Evolutionary conservation across 495 filamentous ascomycete species (phyloP).

Genomic region (Lophiotrema nucula): DNA sequence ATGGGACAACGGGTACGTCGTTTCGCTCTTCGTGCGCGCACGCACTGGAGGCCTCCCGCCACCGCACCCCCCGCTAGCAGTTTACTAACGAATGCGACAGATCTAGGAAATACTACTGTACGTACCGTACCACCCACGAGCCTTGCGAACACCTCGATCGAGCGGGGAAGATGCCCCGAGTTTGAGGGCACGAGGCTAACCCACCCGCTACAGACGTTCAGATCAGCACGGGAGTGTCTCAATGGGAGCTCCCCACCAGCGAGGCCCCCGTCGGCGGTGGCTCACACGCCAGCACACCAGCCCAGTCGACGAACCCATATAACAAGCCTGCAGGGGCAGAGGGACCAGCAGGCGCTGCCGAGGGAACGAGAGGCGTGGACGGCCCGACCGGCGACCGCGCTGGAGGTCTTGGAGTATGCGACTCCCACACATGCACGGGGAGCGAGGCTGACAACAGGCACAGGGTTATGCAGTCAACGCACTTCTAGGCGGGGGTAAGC

Average conservation of each 20-base stretch:
- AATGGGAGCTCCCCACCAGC: conserved; percentile 43
- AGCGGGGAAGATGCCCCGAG: too few relatives aligned
- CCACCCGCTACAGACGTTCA: conserved; percentile 41
- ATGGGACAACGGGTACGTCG: conserved; percentile 36
- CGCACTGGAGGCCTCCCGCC: neutral
- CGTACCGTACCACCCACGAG: too few relatives aligned
- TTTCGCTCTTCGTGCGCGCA: neutral
- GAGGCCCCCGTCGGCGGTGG: conserved; percentile 35
- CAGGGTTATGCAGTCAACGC: conserved; percentile 45
- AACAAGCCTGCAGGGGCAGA: conserved; percentile 16
- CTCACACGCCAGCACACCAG: conserved; percentile 38
- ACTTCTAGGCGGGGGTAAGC: conserved; percentile 41
- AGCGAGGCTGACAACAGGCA: conserved; percentile 8
- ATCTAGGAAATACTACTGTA: conserved; percentile 39
- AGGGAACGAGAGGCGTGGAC: conserved; percentile 38
- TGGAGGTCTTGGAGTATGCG: conserved; percentile 41
- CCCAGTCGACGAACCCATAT: conserved; percentile 37
- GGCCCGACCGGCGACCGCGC: conserved; percentile 36
- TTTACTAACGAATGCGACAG: too few relatives aligned
- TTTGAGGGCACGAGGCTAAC: too few relatives aligned
- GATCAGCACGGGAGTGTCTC: conserved; percentile 44
- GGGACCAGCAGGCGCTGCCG: conserved; percentile 19
- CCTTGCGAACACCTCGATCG: too few relatives aligned
- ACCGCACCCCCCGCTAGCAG: too few relatives aligned
- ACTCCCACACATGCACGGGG: neutral